Base-by-base conservation (phyloP, 139 green algal species). In the Chlorella sorokiniana region DNA sequence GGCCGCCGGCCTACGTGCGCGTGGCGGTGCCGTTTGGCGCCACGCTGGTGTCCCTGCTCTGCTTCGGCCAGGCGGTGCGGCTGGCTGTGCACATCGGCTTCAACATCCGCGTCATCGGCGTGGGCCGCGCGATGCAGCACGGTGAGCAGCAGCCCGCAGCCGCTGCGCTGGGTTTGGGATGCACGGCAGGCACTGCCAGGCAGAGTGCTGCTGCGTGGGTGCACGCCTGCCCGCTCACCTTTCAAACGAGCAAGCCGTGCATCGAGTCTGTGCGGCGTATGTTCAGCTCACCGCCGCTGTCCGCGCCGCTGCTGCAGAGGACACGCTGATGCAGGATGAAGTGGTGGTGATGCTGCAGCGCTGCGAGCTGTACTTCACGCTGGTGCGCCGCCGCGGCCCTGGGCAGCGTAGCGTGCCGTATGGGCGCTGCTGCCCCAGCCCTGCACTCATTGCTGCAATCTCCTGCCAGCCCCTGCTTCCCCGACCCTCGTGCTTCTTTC, bases 11-110 rank as follows among this genome's bases (percentile, higher is more conserved):
- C 29, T 64, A 79, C 6, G 73, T 79, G 37, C 59, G 59, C 0
- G 54, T 79, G 23, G 73, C 73, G 3, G 54, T 79, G 10, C 73
- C 73, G 18, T 79, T 79, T 56, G 73, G 73, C 37, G 73, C 73
- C 3, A 69, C 54, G 37, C 73, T 79, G 27, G 23, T 79, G 35
- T 68, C 73, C 38, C 73, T 79, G 44, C 73, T 79, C 16, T 79
- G 73, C 73, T 79, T 79, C 40, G 73, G 52, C 10, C 73, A 79
- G 37, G 59, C 73, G 37, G 73, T 79, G 37, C 35, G 73, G 8
- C 73, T 79, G 54, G 73, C 73, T 14, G 73, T 79, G 35, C 73
- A 79, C 54, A 51, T 79, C 2, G 73, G 71, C 2, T 73, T 73
- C 67, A 51, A 54, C 10, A 27, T 73, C 14, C 67, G 67, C 22